Base-by-base conservation (phyloP, 2,329 filamentous ascomycete genomes). In the Neocatenulostroma microsporum region DNA sequence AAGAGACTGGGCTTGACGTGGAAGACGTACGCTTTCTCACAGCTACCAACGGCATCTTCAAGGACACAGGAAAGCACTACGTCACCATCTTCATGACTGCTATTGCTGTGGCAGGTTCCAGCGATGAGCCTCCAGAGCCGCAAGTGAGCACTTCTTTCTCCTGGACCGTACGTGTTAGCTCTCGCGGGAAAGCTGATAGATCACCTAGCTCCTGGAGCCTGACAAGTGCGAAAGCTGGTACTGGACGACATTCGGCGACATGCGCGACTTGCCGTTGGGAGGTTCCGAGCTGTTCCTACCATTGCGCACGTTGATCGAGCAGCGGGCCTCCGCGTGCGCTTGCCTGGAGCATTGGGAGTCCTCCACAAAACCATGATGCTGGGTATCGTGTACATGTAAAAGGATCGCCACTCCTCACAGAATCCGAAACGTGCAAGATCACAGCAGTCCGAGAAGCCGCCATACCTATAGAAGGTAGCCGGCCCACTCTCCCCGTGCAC, bases 1-100 rank as follows among this genome's bases (percentile, higher is more conserved):
- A 89, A 55, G 84, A 89, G 53, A 85, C 83, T 0, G 80, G 73
- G 0, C 65, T 86, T 0, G 49, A 59, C 0, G 65, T 86, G 1
- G 63, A 57, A 2, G 66, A 70, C 5, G 32, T 73, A 4, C 66
- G 64, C 30, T 69, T 81, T 25, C 46, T 80, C 1, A 74, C 71
- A 0, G 70, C 76, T 0, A 85, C 80, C 4, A 85, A 87, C 52
- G 76, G 80, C 48, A 54, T 82, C 1, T 83, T 86, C 54, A 51
- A 59, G 1, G 51, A 54, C 0, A 68, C 72, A n/a, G 60, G 60
- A 0, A 84, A 79, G 57, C 83, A 89, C 54, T 89, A 88, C 51
- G 68, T 86, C 34, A 88, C 84, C 0, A 57, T 86, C 3, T 87
- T 84, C 47, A 73, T 85, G 43, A 62, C 64, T 12, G 42, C 37